Evolutionary conservation across 257 asterid species (phyloP).

Genomic region (Primulina huaijiensis): DNA sequence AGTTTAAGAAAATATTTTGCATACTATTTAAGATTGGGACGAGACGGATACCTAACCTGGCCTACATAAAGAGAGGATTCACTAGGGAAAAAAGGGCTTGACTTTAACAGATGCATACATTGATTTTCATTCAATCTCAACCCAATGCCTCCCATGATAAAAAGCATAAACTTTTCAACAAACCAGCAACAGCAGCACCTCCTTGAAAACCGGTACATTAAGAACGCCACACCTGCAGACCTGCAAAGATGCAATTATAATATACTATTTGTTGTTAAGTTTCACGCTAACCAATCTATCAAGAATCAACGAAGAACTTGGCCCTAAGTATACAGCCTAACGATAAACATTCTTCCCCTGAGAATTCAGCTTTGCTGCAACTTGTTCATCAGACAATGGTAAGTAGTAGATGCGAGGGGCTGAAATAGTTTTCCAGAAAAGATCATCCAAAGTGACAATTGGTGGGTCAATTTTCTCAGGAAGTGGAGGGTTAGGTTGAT

Average conservation of each 20-base stretch:
- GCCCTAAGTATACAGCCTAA: conserved; percentile 39
- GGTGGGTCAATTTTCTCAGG: conserved; percentile 77
- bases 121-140: conserved; percentile 29
- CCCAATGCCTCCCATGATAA: conserved; percentile 22
- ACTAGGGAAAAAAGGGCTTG: conserved; percentile 2
- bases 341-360: conserved; percentile 54
- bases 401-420: conserved; percentile 77
- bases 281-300: conserved; percentile 44
- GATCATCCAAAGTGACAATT: conserved; percentile 77
- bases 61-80: conserved; percentile 17
- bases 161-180: conserved; percentile 34
- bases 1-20: not conserved
- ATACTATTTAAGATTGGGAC: conserved; percentile 16
- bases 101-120: conserved; percentile 8
- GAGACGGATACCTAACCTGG: conserved; percentile 21
- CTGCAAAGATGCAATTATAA: conserved; percentile 80
- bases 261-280: conserved; percentile 55
- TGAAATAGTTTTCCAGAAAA: conserved; percentile 74
- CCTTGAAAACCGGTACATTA: conserved; percentile 37
- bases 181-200: conserved; percentile 58
- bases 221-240: conserved; percentile 79
- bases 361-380: conserved; percentile 57
- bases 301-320: conserved; percentile 42
- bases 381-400: conserved; percentile 78
- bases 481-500: conserved; percentile 60